Base-by-base conservation (phyloP, 192 early-diverging fungal species). In the Diversispora epigaea region DNA sequence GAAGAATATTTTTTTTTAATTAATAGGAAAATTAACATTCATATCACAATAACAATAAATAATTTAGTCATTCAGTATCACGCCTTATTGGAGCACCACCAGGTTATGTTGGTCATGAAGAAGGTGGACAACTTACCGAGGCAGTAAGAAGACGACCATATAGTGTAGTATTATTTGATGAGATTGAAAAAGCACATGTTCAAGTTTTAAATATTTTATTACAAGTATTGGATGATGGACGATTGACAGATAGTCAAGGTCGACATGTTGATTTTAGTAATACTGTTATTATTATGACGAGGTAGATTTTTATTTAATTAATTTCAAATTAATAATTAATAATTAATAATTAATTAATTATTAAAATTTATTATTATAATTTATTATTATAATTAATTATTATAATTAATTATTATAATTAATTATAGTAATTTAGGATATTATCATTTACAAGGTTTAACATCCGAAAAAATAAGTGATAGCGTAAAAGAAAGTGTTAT, bases 41-140 rank as follows among this genome's bases (percentile, higher is more conserved):
- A 39, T 32, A 32, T 32, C 0, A 32, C 25, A 32, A 32, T 32
- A 32, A 32, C 2, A 32, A 32, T 32, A 32, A 32, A 32, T 32
- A 32, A 32, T 69, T 49, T 69, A 83, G 81, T 77, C 92, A 97
- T 79, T 86, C 92, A 6, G 94, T 97, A 3, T 84, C 94, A 47
- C 89, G 96, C 4, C 84, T 99, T 61, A 96, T 99, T 76, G 97
- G 97, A 49, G 88, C 94, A 9, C 96, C 97, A 12, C 96, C 96
- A 4, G 97, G 97, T 5, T 98, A 99, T 79, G 88, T 99, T 76
- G 98, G 98, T 40, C 92, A 95, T 78, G 96, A 98, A 66, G 92
- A 95, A 73, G 96, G 96, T 63, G 96, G 96, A 6, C 93, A 99
- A 76, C 84, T 99, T 54, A 99, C 96, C 11, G 98, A 99, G 83